Evolutionary conservation across 495 filamentous ascomycete species (phyloP).

Genomic region (Penicillium cosmopolitanum): DNA sequence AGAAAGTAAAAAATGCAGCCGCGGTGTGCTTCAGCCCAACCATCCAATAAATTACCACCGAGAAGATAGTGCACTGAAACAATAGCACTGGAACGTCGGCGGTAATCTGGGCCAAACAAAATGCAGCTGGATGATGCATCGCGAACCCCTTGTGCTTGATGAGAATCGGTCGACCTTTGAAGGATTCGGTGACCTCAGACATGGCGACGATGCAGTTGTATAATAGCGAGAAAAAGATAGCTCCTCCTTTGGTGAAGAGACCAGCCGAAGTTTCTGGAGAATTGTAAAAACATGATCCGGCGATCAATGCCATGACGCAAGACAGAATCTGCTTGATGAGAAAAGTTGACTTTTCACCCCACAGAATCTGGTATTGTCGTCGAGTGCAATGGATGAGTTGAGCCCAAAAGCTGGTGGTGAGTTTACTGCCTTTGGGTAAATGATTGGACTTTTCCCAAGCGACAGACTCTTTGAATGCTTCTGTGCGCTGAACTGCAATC

Average conservation of each 20-base stretch:
- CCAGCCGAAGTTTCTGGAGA: constrained; percentile 40
- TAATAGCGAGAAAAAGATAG: constrained; percentile 69
- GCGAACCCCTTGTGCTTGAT: constrained; percentile 76
- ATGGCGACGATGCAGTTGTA: constrained; percentile 74
- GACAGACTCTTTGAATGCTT: constrained; percentile 51
- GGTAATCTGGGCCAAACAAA: constrained; percentile 67
- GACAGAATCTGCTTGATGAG: constrained; percentile 57
- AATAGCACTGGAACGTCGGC: constrained; percentile 69
- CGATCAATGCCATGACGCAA: constrained; percentile 39
- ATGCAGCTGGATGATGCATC: constrained; percentile 73
- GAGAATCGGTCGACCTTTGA: constrained; percentile 67
- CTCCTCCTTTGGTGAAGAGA: constrained; percentile 55
- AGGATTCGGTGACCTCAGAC: constrained; percentile 70
- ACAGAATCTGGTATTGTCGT: constrained; percentile 60
- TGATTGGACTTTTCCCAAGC: constrained; percentile 42
- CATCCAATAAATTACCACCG: constrained; percentile 77
- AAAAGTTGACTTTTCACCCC: constrained; percentile 62
- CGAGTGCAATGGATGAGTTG: constrained; percentile 58
- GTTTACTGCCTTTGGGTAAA: constrained; percentile 45
- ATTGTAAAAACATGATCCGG: constrained; percentile 45
- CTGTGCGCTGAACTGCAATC: constrained; percentile 45
- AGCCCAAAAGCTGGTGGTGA: constrained; percentile 58
- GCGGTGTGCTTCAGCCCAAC: constrained; percentile 49
- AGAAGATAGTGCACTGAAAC: constrained; percentile 64
- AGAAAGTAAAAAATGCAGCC: constrained; percentile 56